phyloP scores from a whole-genome alignment of 2,329 filamentous ascomycete genomes.

The Fusarium transvaalense region DNA sequence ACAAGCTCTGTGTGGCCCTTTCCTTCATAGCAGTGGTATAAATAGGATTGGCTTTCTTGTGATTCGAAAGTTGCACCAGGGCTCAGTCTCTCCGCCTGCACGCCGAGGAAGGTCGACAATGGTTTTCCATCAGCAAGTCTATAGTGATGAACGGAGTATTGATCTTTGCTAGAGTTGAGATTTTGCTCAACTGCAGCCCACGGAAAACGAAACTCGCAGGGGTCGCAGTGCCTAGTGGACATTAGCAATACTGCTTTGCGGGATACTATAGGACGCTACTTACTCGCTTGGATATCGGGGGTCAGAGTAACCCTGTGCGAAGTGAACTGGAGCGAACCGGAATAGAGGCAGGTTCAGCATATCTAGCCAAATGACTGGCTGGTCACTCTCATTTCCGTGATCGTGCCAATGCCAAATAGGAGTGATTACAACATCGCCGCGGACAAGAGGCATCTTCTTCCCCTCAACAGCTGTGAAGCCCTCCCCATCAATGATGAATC shows the following conservation, averaged over 20 bases:
- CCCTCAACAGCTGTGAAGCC: conserved; percentile 71
- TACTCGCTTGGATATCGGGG: conserved; percentile 62
- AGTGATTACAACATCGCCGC: conserved; percentile 68
- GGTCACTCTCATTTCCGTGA: conserved; percentile 68
- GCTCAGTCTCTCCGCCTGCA: conserved; percentile 62
- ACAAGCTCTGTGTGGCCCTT: conserved; percentile 58
- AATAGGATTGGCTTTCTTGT: conserved; percentile 62
- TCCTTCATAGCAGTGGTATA: conserved; percentile 67
- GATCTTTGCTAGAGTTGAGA: conserved; percentile 52
- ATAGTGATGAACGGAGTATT: conserved; percentile 55
- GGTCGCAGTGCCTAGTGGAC: conserved; percentile 49
- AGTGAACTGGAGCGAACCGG: conserved; percentile 64
- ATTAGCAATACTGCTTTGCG: not conserved
- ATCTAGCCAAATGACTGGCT: conserved; percentile 70
- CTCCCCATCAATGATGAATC: conserved; percentile 69
- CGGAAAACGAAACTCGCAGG: conserved; percentile 57
- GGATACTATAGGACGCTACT: not conserved
- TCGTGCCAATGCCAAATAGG: conserved; percentile 72
- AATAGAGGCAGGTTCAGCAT: conserved; percentile 67
- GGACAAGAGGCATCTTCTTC: conserved; percentile 62
- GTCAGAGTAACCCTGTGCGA: conserved; percentile 64
- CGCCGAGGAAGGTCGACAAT: conserved; percentile 61
- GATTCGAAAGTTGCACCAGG: conserved; percentile 51
- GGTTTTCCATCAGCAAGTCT: conserved; percentile 47
- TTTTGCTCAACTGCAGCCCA: conserved; percentile 58